A percentile compares a stretch with the other conserved stretches of the same genome.
Evolutionary conservation across 2,329 filamentous ascomycete genomes (phyloP).

Genomic region (Zymoseptoria ardabiliae): DNA sequence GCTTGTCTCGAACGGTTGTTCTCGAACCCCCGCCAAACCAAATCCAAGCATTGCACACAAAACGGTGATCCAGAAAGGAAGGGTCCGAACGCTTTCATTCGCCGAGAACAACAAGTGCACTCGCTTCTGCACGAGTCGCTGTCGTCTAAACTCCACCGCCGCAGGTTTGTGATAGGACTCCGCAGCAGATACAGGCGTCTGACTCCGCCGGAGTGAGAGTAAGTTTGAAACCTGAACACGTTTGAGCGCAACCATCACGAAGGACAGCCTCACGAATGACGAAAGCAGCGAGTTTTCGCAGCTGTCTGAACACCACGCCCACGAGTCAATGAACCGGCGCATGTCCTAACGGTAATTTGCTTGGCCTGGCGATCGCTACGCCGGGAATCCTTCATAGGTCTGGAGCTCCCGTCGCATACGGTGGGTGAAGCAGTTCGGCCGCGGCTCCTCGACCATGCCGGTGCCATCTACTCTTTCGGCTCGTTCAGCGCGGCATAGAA

Average conservation of each 20-base stretch:
- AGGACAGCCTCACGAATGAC: neutral
- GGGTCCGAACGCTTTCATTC: neutral
- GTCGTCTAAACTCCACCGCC: neutral
- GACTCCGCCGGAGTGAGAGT: neutral
- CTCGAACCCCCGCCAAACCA: neutral
- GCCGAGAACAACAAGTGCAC: neutral
- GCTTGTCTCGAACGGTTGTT: neutral
- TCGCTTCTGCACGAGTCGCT: neutral
- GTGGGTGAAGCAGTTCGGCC: neutral
- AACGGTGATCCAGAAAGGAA: neutral
- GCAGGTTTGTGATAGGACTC: neutral
- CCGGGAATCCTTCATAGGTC: neutral
- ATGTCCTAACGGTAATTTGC: neutral
- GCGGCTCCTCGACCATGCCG: neutral
- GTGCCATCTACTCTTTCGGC: neutral
- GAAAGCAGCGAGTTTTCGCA: neutral
- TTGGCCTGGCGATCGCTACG: neutral
- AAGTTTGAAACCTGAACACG: neutral
- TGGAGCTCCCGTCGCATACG: neutral
- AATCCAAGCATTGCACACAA: neutral
- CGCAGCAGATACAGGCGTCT: neutral
- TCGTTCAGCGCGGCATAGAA: neutral
- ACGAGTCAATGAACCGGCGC: neutral
- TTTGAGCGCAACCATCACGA: neutral
- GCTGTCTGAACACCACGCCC: neutral